phyloP scores from a whole-genome alignment of 805 yeast species.

The Hanseniaspora vineae region DNA sequence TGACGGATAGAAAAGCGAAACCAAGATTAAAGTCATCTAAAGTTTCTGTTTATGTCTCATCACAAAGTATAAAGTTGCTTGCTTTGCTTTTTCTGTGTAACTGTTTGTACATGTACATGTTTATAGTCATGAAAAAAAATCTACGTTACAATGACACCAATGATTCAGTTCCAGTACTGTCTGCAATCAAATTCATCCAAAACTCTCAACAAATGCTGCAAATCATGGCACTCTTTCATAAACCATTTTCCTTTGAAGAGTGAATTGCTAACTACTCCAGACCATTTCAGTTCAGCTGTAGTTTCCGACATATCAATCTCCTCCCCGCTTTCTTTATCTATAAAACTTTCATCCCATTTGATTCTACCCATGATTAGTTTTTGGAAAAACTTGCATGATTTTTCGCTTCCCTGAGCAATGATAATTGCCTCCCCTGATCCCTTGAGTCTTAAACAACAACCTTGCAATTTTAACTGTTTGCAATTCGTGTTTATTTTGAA shows the following conservation, averaged over 20 bases:
- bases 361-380: conserved; percentile 50
- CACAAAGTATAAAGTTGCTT: too few species aligned
- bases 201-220: conserved; percentile 36
- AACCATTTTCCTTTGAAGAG: conserved; percentile 38
- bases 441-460: conserved; percentile 39
- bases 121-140: too few species aligned
- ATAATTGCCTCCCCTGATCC: conserved; percentile 39
- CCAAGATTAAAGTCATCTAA: too few species aligned
- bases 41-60: too few species aligned
- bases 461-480: conserved; percentile 52
- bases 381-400: conserved; percentile 47
- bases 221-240: conserved; percentile 37
- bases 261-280: conserved; percentile 32
- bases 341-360: conserved; percentile 49
- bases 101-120: neutral
- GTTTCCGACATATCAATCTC: conserved; percentile 31
- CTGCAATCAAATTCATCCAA: conserved; percentile 41
- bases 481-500: conserved; percentile 76
- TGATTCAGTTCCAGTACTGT: conserved; percentile 42
- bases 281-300: conserved; percentile 48
- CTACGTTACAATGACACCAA: neutral
- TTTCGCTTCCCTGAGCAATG: conserved; percentile 63
- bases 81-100: neutral
- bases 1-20: too few species aligned
- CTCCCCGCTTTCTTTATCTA: conserved; percentile 18